Conservation (phyloP, 208 protist genomes). For the Leishmania mexicana region DNA sequence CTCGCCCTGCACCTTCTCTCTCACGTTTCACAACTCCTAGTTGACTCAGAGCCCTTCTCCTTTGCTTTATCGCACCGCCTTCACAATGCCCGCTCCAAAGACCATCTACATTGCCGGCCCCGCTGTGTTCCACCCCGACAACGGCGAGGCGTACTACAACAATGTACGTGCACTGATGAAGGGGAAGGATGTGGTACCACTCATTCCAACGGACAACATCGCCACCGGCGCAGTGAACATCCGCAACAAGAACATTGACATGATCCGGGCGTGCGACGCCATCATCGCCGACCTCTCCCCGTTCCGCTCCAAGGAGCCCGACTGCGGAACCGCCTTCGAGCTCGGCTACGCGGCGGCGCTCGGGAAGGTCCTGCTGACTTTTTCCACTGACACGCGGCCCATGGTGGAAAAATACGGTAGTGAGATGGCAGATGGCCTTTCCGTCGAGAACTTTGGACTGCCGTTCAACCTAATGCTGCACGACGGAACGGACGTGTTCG, state of each 20-base stretch:
- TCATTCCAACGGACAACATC: constrained; percentile 68
- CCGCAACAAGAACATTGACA: constrained; percentile 74
- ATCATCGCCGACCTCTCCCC: constrained; percentile 86
- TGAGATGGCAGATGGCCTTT: constrained; percentile 44
- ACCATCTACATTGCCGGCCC: constrained; percentile 86
- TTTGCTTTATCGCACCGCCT: neutral
- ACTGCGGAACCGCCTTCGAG: constrained; percentile 82
- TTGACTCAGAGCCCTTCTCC: neutral
- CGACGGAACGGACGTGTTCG: constrained; percentile 58
- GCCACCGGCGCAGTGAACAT: constrained; percentile 54
- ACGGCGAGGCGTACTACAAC: constrained; percentile 61
- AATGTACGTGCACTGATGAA: constrained; percentile 46
- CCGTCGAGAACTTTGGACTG: constrained; percentile 71
- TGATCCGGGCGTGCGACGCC: constrained; percentile 73
- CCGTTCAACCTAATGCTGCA: constrained; percentile 86
- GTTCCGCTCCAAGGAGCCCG: constrained; percentile 77
- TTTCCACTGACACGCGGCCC: constrained; percentile 50
- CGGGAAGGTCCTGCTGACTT: constrained; percentile 67
- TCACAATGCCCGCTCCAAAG: constrained; percentile 24
- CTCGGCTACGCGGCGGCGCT: constrained; percentile 80
- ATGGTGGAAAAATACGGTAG: constrained; percentile 76
- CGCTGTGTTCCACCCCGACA: constrained; percentile 70
- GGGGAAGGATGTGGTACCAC: constrained; percentile 41
- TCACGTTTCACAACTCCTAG: neutral
- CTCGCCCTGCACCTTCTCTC: neutral